Evolutionary conservation across 1,284 basidiomycete species (phyloP), one percentile per base, ranked within the genome.

Genomic region (Leccinum fallax): DNA sequence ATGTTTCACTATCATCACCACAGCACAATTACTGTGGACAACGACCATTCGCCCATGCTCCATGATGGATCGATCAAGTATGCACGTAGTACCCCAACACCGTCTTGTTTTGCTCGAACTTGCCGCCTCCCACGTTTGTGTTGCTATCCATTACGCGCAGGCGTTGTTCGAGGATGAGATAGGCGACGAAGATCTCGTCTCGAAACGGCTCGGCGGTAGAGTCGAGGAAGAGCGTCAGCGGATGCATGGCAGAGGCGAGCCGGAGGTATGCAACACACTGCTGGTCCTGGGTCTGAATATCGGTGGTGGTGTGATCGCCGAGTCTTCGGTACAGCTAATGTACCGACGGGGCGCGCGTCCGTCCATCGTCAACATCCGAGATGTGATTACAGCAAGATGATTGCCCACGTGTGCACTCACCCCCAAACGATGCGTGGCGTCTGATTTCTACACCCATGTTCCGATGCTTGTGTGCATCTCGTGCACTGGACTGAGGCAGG

Each of bases 381-480:
- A 53, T 32, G 28, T 11, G 19, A 32, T 15, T 10, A 32, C 19
- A 32, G 19, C 30, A 21, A 53, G 19, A 7, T 21, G 40, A 21
- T 46, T 19, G 19, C 43, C 10, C 19, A 6, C 32, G 21, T 13
- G 9, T 36, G 51, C 15, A 52, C 51, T 52, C 26, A 54, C 21
- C 34, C 57, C 52, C 57, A 67, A 52, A 24, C 65, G 66, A 46
- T 59, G 48, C 10, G 21, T 40, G 8, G 53, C n/a, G 19, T 67
- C 59, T 0, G 60, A 67, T 56, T 60, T 69, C 65, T 62, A 69
- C 13, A 59, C 32, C 36, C 36, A 60, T 16, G 36, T 30, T 46
- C 58, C 62, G 11, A 26, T 19, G 16, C 32, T 19, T 4, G 58
- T 69, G 19, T 56, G 57, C 58, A 67, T 67, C 38, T 34, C 10